phyloP scores from a whole-genome alignment of 257 asterid genomes.

The Capsicum rhomboideum region DNA sequence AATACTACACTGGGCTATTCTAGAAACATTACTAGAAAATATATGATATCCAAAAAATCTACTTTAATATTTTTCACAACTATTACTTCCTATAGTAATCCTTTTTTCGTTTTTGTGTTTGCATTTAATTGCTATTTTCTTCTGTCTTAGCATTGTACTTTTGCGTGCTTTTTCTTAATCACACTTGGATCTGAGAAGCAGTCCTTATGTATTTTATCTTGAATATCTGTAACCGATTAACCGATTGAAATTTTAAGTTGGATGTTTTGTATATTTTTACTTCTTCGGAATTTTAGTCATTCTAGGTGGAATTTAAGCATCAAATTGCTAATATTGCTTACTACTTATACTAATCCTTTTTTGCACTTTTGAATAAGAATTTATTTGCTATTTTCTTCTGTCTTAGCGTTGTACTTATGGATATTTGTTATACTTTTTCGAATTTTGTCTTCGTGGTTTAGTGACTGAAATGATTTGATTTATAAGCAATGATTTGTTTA shows the following conservation, averaged over 20 bases:
- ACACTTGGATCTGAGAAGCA: background rate
- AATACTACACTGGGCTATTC: too few species aligned
- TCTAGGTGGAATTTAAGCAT: background rate
- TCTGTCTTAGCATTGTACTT: too few species aligned
- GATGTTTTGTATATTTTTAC: background rate
- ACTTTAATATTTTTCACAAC: too few species aligned
- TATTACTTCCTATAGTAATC: too few species aligned
- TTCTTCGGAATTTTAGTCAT: background rate
- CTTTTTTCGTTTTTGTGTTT: too few species aligned
- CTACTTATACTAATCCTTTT: background rate
- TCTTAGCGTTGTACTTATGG: background rate
- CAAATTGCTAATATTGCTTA: background rate
- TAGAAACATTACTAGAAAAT: too few species aligned
- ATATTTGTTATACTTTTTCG: background rate
- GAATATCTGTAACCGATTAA: background rate
- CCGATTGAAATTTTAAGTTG: background rate
- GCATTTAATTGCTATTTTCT: background rate
- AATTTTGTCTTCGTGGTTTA: background rate
- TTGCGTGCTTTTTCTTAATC: too few species aligned
- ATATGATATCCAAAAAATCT: too few species aligned
- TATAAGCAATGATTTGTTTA: background rate
- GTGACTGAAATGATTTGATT: background rate
- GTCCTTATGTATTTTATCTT: background rate
- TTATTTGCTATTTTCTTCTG: too few species aligned
- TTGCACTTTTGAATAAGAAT: too few species aligned